Base-by-base conservation (phyloP, 306 rosid genomes). In the Vicia faba region DNA sequence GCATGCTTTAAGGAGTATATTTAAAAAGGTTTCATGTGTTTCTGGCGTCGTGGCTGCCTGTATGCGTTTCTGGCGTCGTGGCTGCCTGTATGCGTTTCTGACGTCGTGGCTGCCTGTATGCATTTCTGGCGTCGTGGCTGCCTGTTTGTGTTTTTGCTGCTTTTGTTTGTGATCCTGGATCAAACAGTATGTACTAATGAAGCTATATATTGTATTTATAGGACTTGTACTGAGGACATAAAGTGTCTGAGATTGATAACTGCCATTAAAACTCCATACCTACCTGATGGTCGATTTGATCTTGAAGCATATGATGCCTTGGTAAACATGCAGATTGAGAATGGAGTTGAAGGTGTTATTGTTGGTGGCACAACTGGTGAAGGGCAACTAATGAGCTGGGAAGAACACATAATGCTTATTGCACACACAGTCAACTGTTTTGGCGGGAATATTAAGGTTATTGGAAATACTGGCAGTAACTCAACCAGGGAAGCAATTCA, bases 311-410 rank as follows among this genome's bases (percentile, higher is more conserved):
- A 93, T 7, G 98, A 93, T 83, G 81, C 80, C 57, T 64, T 93
- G 85, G 83, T 93, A 56, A 86, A 89, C 57, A 51, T 50, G 68
- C 98, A 93, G 78, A 89, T 93, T 72, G 77, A 38, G 73, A 64
- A 82, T 62, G 97, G 98, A 38, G 86, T 68, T 4, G 95, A 93
- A 65, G 96, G 88, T 43, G 86, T 93, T 65, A 87, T 93, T 75
- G 96, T 89, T 49, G 98, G 97, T 57, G 98, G 98, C 40, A 89
- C 97, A 28, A 89, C 96, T 13, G 97, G 96, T 44, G 96, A 89
- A 79, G 98, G 98, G 26, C 97, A 93, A 67, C 79, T 89, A 72
- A 88, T 93, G 98, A 89, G 91, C 83, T 93, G 98, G 98, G 97
- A 89, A 53, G 97, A 93, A 76, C 97, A 89, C 71, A 88, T 93